Base-by-base conservation (phyloP, 306 rosid genomes). In the Rosa rugosa region DNA sequence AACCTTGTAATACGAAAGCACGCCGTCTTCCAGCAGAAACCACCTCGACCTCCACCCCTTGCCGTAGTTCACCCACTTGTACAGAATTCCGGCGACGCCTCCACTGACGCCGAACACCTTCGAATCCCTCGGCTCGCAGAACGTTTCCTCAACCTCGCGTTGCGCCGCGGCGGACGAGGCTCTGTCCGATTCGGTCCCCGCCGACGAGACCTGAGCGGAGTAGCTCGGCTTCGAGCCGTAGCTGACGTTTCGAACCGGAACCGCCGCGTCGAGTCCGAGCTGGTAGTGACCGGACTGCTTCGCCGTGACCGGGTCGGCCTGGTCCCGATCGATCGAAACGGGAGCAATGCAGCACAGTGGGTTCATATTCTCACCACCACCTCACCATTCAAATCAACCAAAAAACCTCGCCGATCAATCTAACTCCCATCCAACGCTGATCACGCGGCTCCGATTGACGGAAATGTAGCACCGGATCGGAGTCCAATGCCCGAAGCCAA, bases 281-380 rank as follows among this genome's bases (percentile, higher is more conserved):
- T 85, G 94, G 78, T 89, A 86, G 79, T 92, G 97, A 27, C 66
- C 6, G 0, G 86, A 84, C 18, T 90, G 82, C 75, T 85, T 90
- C 4, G 82, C 76, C 13, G 60, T 90, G 3, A 84, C 89, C 9
- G 90, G 84, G 80, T 83, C 86, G 1, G 84, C 60, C 72, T 90
- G 81, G 85, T 95, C 98, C 74, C 99, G 90, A 83, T 95, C 98
- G 89, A 95, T 90, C 71, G 99, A 95, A 72, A 95, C 99, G 75
- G 99, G 99, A 47, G 99, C 99, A 95, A 95, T 95, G 99, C 99
- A 95, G 96, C 99, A 95, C 25, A 95, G 88, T 10, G 99, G 99
- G 85, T 95, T 95, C 99, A 93, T 93, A 62, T 50, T 14, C 40
- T 46, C 16, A 50, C 71, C 71, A 7, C 53, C 71, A 11, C 38